Conservation (phyloP, 805 yeast genomes). For the Candida caryicola region DNA sequence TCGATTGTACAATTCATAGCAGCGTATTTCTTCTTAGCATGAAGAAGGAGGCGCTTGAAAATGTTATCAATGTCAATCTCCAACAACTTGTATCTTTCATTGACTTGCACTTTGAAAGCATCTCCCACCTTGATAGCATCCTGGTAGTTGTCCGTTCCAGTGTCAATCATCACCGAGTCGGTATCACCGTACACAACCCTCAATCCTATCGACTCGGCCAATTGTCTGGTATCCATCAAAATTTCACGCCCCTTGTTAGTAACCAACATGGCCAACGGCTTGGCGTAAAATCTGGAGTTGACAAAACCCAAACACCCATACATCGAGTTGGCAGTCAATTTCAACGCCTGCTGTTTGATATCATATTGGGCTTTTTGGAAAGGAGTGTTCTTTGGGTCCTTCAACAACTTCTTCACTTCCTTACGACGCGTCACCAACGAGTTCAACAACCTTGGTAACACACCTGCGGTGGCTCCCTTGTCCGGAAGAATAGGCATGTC, state of each 20-base stretch:
- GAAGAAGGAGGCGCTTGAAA: constrained; percentile 76
- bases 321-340: constrained; percentile 98
- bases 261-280: constrained; percentile 92
- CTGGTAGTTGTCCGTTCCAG: constrained; percentile 63
- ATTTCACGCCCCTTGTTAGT: constrained; percentile 95
- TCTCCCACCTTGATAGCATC: constrained; percentile 85
- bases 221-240: constrained; percentile 84
- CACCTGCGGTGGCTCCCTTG: constrained; percentile 62
- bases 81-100: constrained; percentile 79
- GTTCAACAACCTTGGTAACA: constrained; percentile 78
- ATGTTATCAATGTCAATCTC: constrained; percentile 96
- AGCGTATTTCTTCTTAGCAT: constrained; percentile 97
- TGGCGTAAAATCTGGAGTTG: constrained; percentile 89
- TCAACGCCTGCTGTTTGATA: constrained; percentile 92
- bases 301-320: constrained; percentile 96
- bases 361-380: constrained; percentile 81
- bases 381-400: constrained; percentile 62
- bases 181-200: constrained; percentile 97
- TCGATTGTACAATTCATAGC: constrained; percentile 66
- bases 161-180: constrained; percentile 97
- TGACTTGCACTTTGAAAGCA: constrained; percentile 78
- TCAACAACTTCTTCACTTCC: constrained; percentile 83
- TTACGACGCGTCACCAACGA: constrained; percentile 88
- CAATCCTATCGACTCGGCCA: constrained; percentile 81
- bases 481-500: constrained; percentile 69